Evolutionary conservation across 306 rosid genomes (phyloP).

Genomic region (Crotalaria pallida): DNA sequence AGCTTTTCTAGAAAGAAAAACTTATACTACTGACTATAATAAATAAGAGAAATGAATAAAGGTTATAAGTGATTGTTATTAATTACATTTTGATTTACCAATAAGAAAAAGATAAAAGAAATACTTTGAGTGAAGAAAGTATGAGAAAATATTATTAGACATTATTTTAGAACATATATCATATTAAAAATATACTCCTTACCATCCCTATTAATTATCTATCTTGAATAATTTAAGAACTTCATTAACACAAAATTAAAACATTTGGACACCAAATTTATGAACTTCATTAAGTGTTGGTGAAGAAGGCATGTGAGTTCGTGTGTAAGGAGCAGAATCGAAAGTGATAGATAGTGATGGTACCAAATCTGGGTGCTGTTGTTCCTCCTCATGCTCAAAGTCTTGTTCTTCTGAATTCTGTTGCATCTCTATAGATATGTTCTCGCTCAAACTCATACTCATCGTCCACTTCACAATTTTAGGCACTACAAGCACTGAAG

Average conservation of each 20-base stretch:
- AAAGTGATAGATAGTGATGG: slow-evolving; percentile 13
- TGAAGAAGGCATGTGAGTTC: slow-evolving; percentile 20
- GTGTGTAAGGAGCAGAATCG: slow-evolving; percentile 26
- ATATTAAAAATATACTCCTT: too few relatives aligned
- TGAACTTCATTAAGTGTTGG: slow-evolving; percentile 19
- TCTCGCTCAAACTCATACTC: background rate
- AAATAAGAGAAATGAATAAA: too few relatives aligned
- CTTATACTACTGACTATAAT: too few relatives aligned
- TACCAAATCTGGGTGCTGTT: background rate
- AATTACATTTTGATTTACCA: too few relatives aligned
- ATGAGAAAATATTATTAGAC: too few relatives aligned
- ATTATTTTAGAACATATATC: too few relatives aligned
- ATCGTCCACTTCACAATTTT: background rate
- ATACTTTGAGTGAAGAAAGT: too few relatives aligned
- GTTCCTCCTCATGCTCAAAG: background rate
- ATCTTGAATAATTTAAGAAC: too few relatives aligned
- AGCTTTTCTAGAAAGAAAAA: too few relatives aligned
- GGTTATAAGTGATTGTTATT: too few relatives aligned
- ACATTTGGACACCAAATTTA: slow-evolving; percentile 14
- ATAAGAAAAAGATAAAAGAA: too few relatives aligned
- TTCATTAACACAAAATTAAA: background rate
- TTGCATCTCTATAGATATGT: background rate
- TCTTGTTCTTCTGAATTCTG: background rate
- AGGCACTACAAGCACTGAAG: background rate
- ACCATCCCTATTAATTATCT: too few relatives aligned